Evolutionary conservation across 116 monocot species (phyloP), one percentile per base, ranked within the genome.

Genomic region (Dioscorea cayenensis): DNA sequence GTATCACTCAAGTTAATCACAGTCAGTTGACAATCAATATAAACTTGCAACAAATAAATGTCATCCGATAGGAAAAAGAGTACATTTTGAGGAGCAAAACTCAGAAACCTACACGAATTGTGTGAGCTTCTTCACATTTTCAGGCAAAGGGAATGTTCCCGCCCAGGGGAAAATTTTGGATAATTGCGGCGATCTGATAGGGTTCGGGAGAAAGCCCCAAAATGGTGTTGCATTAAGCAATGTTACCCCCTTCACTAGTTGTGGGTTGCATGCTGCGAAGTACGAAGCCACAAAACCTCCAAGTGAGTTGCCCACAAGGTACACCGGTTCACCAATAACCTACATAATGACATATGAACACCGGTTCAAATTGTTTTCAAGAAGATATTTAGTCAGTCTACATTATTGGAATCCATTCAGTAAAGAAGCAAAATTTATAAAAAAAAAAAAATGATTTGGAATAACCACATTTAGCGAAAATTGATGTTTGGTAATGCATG

Each of bases 121-220:
- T 22, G 70, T 88, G 36, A 97, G 81, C 67, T 76, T 90, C 75
- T 73, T 79, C 60, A 93, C 82, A 21, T 36, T 72, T 43, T 81
- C 49, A 17, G 97, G 93, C 25, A 97, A 77, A 71, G 97, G 97
- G 65, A 93, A 97, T 59, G 90, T 90, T 49, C 97, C 97, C 50
- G 93, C 79, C 97, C 93, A 97, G 25, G 93, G 90, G 49, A 97
- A 88, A 38, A 97, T 68, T 70, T 86, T 97, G 49, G 90, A 86
- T 65, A 90, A 69, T 49, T 74, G 68, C 48, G 93, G 92, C 7
- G 97, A 97, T 77, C 63, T 88, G 36, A 71, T 60, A 9, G 93
- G 90, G 68, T 93, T 97, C 1, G 97, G 97, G 38, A 97, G 86
- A 64, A 97, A 83, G 67, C 97, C 97, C 97, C 97, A 97, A 76